A percentile compares a stretch with the other conserved stretches of the same genome.
phyloP scores from a whole-genome alignment of 192 early-diverging fungal species.

The Podochytrium sp. region DNA sequence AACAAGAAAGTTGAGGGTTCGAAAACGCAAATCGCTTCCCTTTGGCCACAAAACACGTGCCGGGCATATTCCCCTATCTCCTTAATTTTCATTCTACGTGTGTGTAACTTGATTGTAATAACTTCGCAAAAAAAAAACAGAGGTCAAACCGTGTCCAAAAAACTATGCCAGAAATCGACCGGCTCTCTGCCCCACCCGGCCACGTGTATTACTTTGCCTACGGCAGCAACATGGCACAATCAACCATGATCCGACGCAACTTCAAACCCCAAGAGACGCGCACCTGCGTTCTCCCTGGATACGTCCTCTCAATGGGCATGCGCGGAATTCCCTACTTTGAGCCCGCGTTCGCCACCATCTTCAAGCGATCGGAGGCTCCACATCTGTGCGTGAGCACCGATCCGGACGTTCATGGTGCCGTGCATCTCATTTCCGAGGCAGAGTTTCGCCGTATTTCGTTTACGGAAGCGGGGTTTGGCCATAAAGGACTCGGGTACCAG shows the following conservation, averaged over 20 bases:
- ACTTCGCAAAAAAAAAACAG: too few species aligned
- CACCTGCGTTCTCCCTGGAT: background rate
- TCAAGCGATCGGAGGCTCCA: background rate
- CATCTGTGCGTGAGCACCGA: background rate
- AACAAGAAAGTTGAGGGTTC: too few species aligned
- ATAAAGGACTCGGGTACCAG: constrained; percentile 3
- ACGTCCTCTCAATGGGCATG: constrained; percentile 3
- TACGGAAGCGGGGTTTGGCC: constrained; percentile 1
- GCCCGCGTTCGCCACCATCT: constrained; percentile 15
- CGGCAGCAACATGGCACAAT: constrained; percentile 5
- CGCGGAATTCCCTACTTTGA: background rate
- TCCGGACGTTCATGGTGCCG: constrained; percentile 5
- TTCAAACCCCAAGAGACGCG: background rate
- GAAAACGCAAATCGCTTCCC: too few species aligned
- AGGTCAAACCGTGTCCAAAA: too few species aligned
- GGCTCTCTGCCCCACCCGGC: too few species aligned
- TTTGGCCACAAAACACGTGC: too few species aligned
- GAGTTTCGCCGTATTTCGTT: constrained; percentile 2
- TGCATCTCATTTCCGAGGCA: background rate
- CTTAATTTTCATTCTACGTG: too few species aligned
- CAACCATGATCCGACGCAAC: constrained; percentile 6
- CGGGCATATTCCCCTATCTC: too few species aligned
- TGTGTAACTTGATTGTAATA: too few species aligned
- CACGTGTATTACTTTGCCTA: constrained; percentile 21
- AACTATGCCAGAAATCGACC: too few species aligned